These are phyloP conservation scores for Nitzschia sp. DNA, from an alignment of 108 stramenopile species.

Conservation along the genomic window DNA sequence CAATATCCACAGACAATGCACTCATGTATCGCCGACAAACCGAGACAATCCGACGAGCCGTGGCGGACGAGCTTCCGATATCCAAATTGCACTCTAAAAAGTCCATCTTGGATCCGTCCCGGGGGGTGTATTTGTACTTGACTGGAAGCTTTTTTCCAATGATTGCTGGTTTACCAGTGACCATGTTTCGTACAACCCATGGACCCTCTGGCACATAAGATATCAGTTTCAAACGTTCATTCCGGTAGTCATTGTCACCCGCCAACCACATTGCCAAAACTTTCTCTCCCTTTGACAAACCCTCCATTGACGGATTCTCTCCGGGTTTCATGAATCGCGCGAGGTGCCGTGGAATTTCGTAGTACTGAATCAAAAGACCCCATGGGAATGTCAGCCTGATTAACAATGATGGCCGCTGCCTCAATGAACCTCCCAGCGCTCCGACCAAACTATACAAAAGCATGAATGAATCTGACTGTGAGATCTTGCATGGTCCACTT, in stretches of 20 bases:
- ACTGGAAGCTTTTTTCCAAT: constrained; percentile 82
- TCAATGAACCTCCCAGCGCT: constrained; percentile 64
- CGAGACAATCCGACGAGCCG: constrained; percentile 70
- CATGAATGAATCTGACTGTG: neutral
- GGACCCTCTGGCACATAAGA: constrained; percentile 84
- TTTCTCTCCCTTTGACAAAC: constrained; percentile 41
- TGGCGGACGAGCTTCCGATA: constrained; percentile 63
- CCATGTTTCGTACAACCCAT: constrained; percentile 82
- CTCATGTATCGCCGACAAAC: constrained; percentile 82
- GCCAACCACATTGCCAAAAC: constrained; percentile 57
- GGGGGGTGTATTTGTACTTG: constrained; percentile 33
- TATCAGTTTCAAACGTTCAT: constrained; percentile 75
- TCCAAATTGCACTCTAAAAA: constrained; percentile 80
- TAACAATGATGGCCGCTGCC: constrained; percentile 70
- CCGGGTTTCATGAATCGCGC: constrained; percentile 55
- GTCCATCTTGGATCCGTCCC: constrained; percentile 12
- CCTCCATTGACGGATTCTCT: constrained; percentile 30
- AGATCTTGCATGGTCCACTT: no score
- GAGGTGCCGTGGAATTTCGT: constrained; percentile 68
- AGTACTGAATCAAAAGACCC: constrained; percentile 79
- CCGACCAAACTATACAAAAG: constrained; percentile 32
- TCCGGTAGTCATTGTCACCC: constrained; percentile 67
- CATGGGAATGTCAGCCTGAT: constrained; percentile 85
- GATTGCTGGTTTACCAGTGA: constrained; percentile 86
- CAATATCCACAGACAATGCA: constrained; percentile 81